Percentiles rank a stretch among this genome's conserved stretches.
phyloP scores from a whole-genome alignment of 257 asterid species.

The Salvia splendens region DNA sequence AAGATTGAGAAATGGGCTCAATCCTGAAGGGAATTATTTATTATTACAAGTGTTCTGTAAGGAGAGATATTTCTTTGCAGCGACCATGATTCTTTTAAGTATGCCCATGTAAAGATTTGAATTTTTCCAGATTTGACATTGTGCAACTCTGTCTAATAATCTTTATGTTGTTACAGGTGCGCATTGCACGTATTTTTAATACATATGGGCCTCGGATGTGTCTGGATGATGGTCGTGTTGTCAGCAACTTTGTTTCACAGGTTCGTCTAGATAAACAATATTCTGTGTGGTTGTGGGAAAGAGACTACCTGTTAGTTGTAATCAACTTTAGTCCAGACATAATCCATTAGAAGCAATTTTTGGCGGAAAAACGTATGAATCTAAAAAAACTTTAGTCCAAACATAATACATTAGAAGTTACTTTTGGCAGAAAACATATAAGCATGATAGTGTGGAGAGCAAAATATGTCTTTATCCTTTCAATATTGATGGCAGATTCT shows the following conservation, averaged over 20 bases:
- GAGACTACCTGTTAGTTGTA: neutral
- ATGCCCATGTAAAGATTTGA: neutral
- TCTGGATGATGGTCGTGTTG: constrained; percentile 99
- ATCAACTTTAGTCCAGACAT: neutral
- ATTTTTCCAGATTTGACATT: constrained; percentile 3
- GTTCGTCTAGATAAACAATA: constrained; percentile 40
- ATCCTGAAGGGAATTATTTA: neutral
- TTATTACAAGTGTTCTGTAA: neutral
- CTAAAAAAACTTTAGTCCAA: neutral
- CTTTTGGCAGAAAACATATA: neutral
- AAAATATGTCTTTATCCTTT: neutral
- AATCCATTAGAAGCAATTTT: neutral
- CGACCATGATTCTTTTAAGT: neutral
- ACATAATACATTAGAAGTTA: too few relatives aligned
- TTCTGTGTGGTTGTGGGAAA: neutral
- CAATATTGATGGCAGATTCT: constrained; percentile 20
- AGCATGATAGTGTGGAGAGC: neutral
- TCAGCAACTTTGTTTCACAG: constrained; percentile 97
- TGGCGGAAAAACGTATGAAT: neutral
- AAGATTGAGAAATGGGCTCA: neutral
- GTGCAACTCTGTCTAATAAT: constrained; percentile 17
- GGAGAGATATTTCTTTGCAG: neutral
- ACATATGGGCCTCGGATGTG: constrained; percentile 99
- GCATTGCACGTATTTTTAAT: constrained; percentile 95
- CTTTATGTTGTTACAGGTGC: constrained; percentile 57